Base-by-base conservation (phyloP, 2,329 filamentous ascomycete species). In the Aspergillus brunneoviolaceus region DNA sequence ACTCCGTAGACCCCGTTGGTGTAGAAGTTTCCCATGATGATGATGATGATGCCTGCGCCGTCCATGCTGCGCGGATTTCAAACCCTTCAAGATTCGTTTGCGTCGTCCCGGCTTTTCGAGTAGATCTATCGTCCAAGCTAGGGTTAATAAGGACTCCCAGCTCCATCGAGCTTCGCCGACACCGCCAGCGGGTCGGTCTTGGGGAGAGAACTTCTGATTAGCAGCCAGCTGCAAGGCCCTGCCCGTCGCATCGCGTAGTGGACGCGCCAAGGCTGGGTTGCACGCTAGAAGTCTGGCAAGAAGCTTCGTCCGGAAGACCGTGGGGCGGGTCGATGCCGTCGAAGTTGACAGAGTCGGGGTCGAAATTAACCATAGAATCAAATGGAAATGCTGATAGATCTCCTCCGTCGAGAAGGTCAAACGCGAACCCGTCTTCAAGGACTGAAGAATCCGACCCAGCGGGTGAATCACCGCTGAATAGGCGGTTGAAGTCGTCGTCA, bases 351-450 rank as follows among this genome's bases (percentile, higher is more conserved):
- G 76, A 72, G 65, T 81, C 79, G 79, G 79, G 75, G 79, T 81
- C 78, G 77, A 81, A 80, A 81, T 81, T 76, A 81, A 82, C 79
- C 78, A 81, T 72, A 77, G 79, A 80, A 82, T 81, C 79, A 81
- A 80, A 80, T 75, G 78, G 70, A 80, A 81, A 79, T 77, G 76
- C 73, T 70, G 76, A 75, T 75, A 76, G 72, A 78, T 78, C 77
- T 80, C 77, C 76, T 72, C 73, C 73, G 74, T 77, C 72, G 77
- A 79, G 70, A 89, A 87, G 81, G 79, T 87, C 84, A 91, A 89
- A 82, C 84, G 87, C 82, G 85, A 91, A 83, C 83, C 85, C 84
- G 82, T 85, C 85, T 84, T 91, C 87, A 89, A 88, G 79, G 87
- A 90, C 80, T 83, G 85, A 85, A 87, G 84, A 79, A 91, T 91